Evolutionary conservation across 495 filamentous ascomycete genomes (phyloP).

Genomic region (Apiosordaria backusii): DNA sequence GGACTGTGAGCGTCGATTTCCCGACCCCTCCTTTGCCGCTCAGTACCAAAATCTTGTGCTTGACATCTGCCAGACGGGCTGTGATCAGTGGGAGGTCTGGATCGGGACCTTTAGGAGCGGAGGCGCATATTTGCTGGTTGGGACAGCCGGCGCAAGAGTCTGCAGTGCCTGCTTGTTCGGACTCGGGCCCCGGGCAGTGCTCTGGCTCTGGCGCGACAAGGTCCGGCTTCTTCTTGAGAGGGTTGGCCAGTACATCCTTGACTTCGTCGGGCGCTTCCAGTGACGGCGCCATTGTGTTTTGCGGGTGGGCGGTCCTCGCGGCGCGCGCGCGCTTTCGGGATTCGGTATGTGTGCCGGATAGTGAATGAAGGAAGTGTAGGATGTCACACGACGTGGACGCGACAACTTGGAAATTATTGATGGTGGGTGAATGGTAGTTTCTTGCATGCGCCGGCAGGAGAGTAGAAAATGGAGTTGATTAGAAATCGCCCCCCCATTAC

Average conservation of each 20-base stretch:
- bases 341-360: neutral
- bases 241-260: slow-evolving; percentile 62
- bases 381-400: neutral
- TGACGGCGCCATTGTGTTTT: slow-evolving; percentile 47
- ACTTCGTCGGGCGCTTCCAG: slow-evolving; percentile 61
- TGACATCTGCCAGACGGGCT: slow-evolving; percentile 71
- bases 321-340: neutral
- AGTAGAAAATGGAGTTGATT: slow-evolving; percentile 1
- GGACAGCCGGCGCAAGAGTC: slow-evolving; percentile 92
- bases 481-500: neutral
- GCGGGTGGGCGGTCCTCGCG: neutral
- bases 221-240: slow-evolving; percentile 66
- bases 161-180: slow-evolving; percentile 73
- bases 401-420: neutral
- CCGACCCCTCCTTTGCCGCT: slow-evolving; percentile 96
- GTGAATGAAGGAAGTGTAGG: neutral
- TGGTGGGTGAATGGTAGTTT: neutral
- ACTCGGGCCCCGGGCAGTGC: slow-evolving; percentile 95
- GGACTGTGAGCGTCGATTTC: slow-evolving; percentile 84
- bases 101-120: slow-evolving; percentile 91
- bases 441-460: neutral
- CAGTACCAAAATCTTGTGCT: slow-evolving; percentile 87
- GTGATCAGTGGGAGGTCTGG: slow-evolving; percentile 88
- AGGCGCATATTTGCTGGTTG: slow-evolving; percentile 92
- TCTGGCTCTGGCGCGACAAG: slow-evolving; percentile 94